Evolutionary conservation across 1,284 basidiomycete genomes (phyloP).

Genomic region (Pisolithus thermaeus): DNA sequence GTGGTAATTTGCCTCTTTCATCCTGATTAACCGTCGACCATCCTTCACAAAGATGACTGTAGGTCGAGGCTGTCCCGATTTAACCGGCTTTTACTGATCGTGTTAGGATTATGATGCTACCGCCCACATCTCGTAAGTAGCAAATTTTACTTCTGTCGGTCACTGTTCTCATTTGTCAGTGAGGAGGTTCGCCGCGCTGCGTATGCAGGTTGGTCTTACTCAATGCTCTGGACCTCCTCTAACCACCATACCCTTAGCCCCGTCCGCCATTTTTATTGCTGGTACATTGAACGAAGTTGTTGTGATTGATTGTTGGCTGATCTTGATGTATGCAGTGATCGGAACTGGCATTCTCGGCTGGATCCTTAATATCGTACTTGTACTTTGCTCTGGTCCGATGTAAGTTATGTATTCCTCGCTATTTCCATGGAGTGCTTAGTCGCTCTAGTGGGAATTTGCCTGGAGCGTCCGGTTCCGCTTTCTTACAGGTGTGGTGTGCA

Average conservation of each 20-base stretch:
- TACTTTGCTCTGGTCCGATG: conserved; percentile 79
- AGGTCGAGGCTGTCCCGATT: conserved; percentile 15
- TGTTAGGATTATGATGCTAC: conserved; percentile 62
- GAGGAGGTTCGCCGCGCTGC: conserved; percentile 88
- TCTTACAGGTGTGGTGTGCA: conserved; percentile 48
- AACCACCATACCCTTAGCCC: conserved; percentile 34
- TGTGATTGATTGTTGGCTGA: neutral
- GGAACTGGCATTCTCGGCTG: conserved; percentile 82
- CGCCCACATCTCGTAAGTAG: conserved; percentile 78
- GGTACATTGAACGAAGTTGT: conserved; percentile 16
- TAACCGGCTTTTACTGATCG: neutral
- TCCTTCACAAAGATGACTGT: conserved; percentile 55
- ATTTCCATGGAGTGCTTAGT: neutral
- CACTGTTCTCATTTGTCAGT: conserved; percentile 27
- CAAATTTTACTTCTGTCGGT: neutral
- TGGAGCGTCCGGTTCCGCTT: conserved; percentile 58
- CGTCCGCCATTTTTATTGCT: conserved; percentile 81
- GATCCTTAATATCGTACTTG: conserved; percentile 76
- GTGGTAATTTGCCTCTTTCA: conserved; percentile 19
- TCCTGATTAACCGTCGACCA: conserved; percentile 7
- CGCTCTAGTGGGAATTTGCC: conserved; percentile 49
- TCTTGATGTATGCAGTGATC: conserved; percentile 47
- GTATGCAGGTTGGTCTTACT: conserved; percentile 56
- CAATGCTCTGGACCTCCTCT: neutral
- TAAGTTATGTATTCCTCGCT: conserved; percentile 27